Evolutionary conservation across 495 filamentous ascomycete species (phyloP).

Genomic region (Neurospora cerealis): DNA sequence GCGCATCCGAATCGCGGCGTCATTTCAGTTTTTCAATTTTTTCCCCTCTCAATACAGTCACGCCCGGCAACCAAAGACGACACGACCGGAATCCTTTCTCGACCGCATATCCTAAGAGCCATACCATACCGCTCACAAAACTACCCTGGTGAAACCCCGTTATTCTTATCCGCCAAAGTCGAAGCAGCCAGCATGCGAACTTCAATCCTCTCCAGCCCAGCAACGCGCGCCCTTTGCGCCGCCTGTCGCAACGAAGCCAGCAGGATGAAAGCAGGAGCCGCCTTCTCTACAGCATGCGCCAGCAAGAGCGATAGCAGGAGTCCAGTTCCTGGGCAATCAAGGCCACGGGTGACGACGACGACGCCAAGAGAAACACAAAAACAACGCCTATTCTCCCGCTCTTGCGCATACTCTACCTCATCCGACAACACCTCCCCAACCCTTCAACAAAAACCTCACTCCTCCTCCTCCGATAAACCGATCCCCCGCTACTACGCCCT

Average conservation of each 20-base stretch:
- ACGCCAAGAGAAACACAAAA: background rate
- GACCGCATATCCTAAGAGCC: background rate
- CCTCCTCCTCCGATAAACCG: background rate
- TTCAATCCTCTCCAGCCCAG: slow-evolving; percentile 10
- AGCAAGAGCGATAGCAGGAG: background rate
- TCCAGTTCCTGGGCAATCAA: background rate
- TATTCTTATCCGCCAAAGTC: background rate
- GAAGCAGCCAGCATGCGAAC: slow-evolving; percentile 11
- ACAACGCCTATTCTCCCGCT: slow-evolving; percentile 1
- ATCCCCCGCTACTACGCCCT: slow-evolving; percentile 60
- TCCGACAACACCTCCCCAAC: background rate
- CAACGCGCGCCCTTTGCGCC: slow-evolving; percentile 9
- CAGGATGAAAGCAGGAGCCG: background rate
- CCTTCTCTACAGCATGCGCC: background rate
- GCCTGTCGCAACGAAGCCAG: slow-evolving; percentile 14
- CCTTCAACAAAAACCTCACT: background rate
- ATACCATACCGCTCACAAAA: background rate
- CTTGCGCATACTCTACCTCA: slow-evolving; percentile 1
- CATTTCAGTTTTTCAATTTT: background rate
- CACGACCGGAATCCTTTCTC: background rate
- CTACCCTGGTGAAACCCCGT: background rate
- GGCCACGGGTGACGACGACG: background rate
- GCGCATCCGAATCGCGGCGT: background rate
- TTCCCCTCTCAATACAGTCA: background rate
- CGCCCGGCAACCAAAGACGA: background rate